These are phyloP conservation scores for Phytophthora pini DNA, from an alignment of 352 stramenopile genomes.

Conservation along the genomic window DNA sequence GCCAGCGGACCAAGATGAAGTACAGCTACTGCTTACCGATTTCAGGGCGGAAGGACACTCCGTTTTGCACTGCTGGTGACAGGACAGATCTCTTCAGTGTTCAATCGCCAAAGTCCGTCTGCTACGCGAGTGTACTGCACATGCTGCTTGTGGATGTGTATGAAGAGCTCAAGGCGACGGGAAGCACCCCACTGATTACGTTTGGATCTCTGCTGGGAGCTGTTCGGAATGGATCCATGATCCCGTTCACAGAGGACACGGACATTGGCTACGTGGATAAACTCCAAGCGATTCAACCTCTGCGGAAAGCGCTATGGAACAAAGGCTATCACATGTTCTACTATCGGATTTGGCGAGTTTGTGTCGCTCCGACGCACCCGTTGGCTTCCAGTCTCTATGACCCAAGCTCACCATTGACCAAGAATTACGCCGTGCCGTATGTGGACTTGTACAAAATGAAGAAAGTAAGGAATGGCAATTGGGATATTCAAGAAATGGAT, in stretches of 20 bases:
- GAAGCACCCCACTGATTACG: slow-evolving; percentile 40
- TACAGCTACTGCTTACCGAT: slow-evolving; percentile 63
- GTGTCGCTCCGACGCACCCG: slow-evolving; percentile 52
- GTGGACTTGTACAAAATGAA: slow-evolving; percentile 49
- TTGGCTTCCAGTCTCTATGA: slow-evolving; percentile 49
- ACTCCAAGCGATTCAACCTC: slow-evolving; percentile 18
- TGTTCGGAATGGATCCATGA: slow-evolving; percentile 55
- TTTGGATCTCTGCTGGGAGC: slow-evolving; percentile 61
- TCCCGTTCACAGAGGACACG: slow-evolving; percentile 66
- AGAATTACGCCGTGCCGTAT: slow-evolving; percentile 39
- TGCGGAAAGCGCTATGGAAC: slow-evolving; percentile 25
- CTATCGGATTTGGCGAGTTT: slow-evolving; percentile 48
- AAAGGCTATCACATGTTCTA: slow-evolving; percentile 68
- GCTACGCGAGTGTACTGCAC: slow-evolving; percentile 61
- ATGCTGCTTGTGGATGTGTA: slow-evolving; percentile 70
- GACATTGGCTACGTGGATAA: slow-evolving; percentile 50
- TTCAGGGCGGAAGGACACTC: slow-evolving; percentile 48
- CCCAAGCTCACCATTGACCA: slow-evolving; percentile 24
- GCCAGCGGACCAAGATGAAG: slow-evolving; percentile 10
- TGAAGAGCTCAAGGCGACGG: slow-evolving; percentile 39
- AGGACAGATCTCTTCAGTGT: slow-evolving; percentile 50
- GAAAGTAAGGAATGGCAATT: slow-evolving; percentile 19
- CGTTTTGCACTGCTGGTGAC: slow-evolving; percentile 49
- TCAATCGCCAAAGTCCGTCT: slow-evolving; percentile 40
- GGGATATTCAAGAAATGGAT: slow-evolving; percentile 39